phyloP scores from a whole-genome alignment of 345 rosid species.

The Citrus reticulata region DNA sequence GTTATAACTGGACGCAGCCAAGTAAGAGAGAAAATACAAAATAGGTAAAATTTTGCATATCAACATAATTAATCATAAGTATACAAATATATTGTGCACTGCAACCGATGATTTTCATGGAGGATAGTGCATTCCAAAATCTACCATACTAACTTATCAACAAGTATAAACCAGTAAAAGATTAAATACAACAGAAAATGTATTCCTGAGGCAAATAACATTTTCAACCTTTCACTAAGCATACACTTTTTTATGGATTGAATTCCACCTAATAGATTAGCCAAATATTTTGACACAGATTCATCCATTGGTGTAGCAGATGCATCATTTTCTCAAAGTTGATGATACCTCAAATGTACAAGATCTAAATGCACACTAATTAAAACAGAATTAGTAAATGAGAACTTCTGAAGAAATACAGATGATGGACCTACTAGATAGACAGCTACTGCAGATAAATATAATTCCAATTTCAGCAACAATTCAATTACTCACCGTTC shows the following conservation, averaged over 20 bases:
- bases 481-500: conserved; percentile 64
- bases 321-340: background rate
- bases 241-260: background rate
- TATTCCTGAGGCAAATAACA: background rate
- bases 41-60: background rate
- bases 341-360: background rate
- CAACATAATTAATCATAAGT: background rate
- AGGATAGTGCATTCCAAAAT: background rate
- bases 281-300: too few relatives aligned
- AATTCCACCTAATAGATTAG: background rate
- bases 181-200: background rate
- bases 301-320: background rate
- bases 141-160: background rate
- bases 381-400: background rate
- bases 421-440: background rate
- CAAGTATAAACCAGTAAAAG: background rate
- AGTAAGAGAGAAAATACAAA: background rate
- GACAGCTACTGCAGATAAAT: background rate
- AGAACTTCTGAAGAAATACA: background rate
- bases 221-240: background rate
- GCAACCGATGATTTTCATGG: background rate
- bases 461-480: background rate
- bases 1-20: background rate
- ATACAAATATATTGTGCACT: background rate
- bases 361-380: background rate